Base-by-base conservation (phyloP, 2,329 filamentous ascomycete species). In the Talaromyces sp. region DNA sequence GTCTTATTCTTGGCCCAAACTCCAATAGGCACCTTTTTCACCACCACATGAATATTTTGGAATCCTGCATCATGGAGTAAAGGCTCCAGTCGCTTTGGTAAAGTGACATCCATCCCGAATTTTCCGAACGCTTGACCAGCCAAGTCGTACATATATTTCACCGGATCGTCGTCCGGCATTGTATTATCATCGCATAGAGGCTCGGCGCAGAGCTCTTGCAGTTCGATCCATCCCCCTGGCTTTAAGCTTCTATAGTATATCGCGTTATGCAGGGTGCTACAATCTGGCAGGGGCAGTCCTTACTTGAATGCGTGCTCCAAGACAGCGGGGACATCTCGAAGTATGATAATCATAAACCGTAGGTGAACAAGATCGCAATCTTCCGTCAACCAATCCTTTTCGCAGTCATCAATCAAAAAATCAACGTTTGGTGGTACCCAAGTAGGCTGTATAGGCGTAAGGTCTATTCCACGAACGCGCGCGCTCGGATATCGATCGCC, bases 381-480 rank as follows among this genome's bases (percentile, higher is more conserved):
- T 15, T 51, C 40, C 2, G 36, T 49, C 11, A 59, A 43, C 65
- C 65, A 67, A 29, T 67, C 65, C 27, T 65, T 40, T 31, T 67
- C 65, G 19, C 61, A 61, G 15, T 67, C 58, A 19, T 67, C 65
- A 29, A 67, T 61, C 27, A 64, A 38, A 25, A 67, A 67, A 22
- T 67, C 54, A 29, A 65, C 62, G n/a, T 67, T 67, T 2, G 65
- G 65, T 34, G 65, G 65, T 3, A 65, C 62, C 65, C 65, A 67
- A 13, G 36, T 19, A 13, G 65, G 65, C 45, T 67, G 65, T 22
- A 67, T 61, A 2, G 65, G 65, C 31, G 61, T 60, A 22, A 65
- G 58, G 27, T 67, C 65, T 6, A 86, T 88, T 40, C 87, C 88
- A n/a, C 76, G 68, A n/a, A 77, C 71, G 34, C 29, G 63, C 15